Base-by-base conservation (phyloP, 495 filamentous ascomycete species). In the Cetradonia linearis region DNA sequence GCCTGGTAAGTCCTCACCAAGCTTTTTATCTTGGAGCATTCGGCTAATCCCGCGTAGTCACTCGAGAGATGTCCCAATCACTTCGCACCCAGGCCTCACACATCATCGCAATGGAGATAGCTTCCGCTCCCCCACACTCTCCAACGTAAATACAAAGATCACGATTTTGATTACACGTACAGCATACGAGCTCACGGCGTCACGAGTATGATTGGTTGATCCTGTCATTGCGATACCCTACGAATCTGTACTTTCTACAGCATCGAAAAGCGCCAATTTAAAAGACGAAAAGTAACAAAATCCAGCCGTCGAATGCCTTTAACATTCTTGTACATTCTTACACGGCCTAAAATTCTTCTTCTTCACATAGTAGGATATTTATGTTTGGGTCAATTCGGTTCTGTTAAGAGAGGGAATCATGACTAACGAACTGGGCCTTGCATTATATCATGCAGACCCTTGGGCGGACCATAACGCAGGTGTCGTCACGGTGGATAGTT, bases 61-160 rank as follows among this genome's bases (percentile, higher is more conserved):
- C 89, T 55, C 86, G 86, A 64, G 77, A 95, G 30, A 96, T 95
- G 86, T 85, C 88, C 23, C 84, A 85, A 44, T 89, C 88, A 59
- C 81, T 96, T 56, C 87, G 95, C 68, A 81, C 82, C 30, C 91
- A 97, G 69, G 89, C 92, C 2, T 80, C 82, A 57, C 87, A 89
- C 63, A 88, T 95, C 81, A 82, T 84, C 61, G 79, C 79, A 42
- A 81, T 85, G 66, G 81, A 85, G 14, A 83, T 88, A 66, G 78
- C 80, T 62, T 89, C 86, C 2, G 71, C 85, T 63, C 42, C 86
- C 2, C 71, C 85, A 63, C 42, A 54, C n/a, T 25, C 40, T 30
- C 9, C 55, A 25, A 42, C 59, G 30, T 65, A 55, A 59, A 50
- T 30, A 40, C 23, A 33, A 31, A 5, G 14, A 23, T 5, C 2